A percentile compares a stretch with the other conserved stretches of the same genome.
Evolutionary conservation across 1,284 basidiomycete species (phyloP).

Genomic region (Hemileia vastatrix): DNA sequence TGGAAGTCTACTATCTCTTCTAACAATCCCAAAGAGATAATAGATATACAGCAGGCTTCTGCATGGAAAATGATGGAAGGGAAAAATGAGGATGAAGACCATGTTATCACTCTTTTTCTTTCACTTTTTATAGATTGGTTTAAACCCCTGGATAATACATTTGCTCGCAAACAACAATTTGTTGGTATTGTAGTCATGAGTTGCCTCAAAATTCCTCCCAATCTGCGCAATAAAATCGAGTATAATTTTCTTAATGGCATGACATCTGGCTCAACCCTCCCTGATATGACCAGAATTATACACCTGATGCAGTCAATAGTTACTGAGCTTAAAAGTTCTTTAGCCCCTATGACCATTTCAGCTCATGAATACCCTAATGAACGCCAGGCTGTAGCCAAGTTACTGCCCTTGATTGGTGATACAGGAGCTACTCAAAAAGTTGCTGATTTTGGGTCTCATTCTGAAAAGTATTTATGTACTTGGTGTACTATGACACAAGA

Average conservation of each 20-base stretch:
- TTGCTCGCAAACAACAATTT: background rate
- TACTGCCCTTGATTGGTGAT: conserved; percentile 6
- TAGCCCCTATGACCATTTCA: background rate
- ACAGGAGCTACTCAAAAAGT: conserved; percentile 6
- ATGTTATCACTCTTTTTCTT: background rate
- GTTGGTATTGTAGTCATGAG: conserved; percentile 4
- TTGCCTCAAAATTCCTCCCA: conserved; percentile 1
- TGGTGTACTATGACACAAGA: background rate
- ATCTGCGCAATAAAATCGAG: background rate
- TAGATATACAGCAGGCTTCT: background rate
- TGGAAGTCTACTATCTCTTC: background rate
- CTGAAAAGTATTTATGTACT: conserved; percentile 1
- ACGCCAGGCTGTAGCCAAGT: background rate
- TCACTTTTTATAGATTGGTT: conserved; percentile 7
- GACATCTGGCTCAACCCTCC: background rate
- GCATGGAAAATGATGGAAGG: background rate
- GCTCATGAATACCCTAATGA: background rate
- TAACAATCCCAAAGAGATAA: background rate
- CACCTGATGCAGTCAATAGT: background rate
- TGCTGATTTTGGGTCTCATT: conserved; percentile 2
- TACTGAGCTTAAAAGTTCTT: background rate
- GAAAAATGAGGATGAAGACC: background rate
- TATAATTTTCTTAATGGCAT: conserved; percentile 4
- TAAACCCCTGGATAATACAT: conserved; percentile 10
- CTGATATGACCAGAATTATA: background rate